A percentile compares a stretch with the other conserved stretches of the same genome.
Conservation (phyloP, 202 grass and related monocot genomes). For the Dendrocalamus latiflorus region DNA sequence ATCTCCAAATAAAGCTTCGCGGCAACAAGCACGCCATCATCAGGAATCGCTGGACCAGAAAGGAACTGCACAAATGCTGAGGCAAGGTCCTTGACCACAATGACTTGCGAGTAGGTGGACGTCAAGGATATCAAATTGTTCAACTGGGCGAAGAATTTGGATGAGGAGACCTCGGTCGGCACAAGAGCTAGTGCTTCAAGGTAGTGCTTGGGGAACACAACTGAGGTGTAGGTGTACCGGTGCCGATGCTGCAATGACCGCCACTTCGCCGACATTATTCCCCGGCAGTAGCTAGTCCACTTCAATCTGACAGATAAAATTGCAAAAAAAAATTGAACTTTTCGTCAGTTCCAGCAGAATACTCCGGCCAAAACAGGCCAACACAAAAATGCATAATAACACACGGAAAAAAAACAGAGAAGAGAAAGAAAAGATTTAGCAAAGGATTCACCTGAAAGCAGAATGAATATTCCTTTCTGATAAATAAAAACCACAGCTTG, state of each 20-base stretch:
- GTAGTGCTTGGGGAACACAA: slow-evolving; percentile 67
- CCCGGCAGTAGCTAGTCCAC: neutral
- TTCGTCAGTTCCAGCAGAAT: neutral
- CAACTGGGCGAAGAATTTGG: slow-evolving; percentile 59
- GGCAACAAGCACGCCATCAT: too few species aligned
- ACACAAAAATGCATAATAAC: neutral
- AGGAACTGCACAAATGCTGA: too few species aligned
- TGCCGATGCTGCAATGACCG: slow-evolving; percentile 83
- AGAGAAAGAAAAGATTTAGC: neutral
- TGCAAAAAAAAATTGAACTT: neutral
- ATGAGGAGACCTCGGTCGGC: slow-evolving; percentile 19
- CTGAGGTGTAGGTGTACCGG: too few species aligned
- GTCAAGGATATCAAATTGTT: slow-evolving; percentile 69
- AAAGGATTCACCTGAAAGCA: neutral
- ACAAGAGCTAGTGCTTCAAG: slow-evolving; percentile 45
- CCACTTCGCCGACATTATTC: slow-evolving; percentile 75
- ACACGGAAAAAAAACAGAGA: neutral
- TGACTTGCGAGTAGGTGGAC: too few species aligned
- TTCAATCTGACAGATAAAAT: slow-evolving; percentile 19
- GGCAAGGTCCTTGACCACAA: too few species aligned
- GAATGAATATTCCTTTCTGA: neutral
- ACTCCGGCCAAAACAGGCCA: neutral
- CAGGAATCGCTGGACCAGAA: too few species aligned
- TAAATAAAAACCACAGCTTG: neutral
- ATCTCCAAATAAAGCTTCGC: too few species aligned